Percentiles rank a stretch among this genome's conserved stretches.
These are phyloP conservation scores for Solanum raphanifolium DNA, from an alignment of 257 asterid genomes.

Conservation along the genomic window DNA sequence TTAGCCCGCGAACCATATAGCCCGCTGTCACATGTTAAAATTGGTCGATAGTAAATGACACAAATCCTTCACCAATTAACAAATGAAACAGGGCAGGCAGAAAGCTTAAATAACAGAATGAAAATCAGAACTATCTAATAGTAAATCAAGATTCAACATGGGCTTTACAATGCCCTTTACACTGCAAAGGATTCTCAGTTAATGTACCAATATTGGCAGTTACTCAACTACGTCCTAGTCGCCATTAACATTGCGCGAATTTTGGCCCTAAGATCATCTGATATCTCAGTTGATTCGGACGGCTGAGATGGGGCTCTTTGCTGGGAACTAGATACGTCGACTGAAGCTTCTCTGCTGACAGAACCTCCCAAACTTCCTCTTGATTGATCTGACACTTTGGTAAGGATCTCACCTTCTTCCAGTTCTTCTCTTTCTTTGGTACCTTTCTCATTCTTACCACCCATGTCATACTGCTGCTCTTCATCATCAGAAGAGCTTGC, in stretches of 20 bases:
- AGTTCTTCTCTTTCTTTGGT: slow-evolving; percentile 27
- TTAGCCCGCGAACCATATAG: not conserved
- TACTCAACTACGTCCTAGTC: slow-evolving; percentile 4
- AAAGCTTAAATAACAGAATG: not conserved
- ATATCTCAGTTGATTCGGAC: slow-evolving; percentile 34
- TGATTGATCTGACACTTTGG: slow-evolving; percentile 35
- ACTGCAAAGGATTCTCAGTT: not conserved
- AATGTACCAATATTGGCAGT: too few species aligned
- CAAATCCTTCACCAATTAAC: not conserved
- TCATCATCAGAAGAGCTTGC: slow-evolving; percentile 29
- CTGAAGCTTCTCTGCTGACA: slow-evolving; percentile 33
- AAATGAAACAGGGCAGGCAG: not conserved
- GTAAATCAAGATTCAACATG: not conserved
- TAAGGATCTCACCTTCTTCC: slow-evolving; percentile 81
- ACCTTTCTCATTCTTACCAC: slow-evolving; percentile 9
- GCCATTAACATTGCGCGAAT: slow-evolving; percentile 48
- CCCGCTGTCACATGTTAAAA: not conserved
- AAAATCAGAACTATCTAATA: not conserved
- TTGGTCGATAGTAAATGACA: not conserved
- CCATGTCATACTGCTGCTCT: not conserved
- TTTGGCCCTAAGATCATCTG: slow-evolving; percentile 83
- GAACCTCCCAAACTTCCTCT: slow-evolving; percentile 20
- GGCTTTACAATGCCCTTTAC: not conserved
- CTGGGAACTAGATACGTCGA: slow-evolving; percentile 9
- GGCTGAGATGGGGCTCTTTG: slow-evolving; percentile 40